Base-by-base conservation (phyloP, 306 rosid genomes). In the Cotoneaster glaucophyllus region DNA sequence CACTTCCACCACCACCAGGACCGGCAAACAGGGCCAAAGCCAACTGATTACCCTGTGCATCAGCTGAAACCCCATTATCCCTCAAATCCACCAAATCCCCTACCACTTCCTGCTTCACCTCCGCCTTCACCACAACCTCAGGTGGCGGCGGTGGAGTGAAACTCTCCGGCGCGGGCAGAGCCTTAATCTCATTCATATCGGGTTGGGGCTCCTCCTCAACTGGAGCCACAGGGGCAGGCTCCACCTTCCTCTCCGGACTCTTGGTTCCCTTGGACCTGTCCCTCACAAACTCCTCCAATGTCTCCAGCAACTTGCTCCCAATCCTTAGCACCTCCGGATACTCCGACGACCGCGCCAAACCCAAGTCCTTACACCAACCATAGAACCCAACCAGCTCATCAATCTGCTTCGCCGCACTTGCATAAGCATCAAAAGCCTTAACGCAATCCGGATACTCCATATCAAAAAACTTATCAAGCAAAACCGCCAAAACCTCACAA, bases 11-110 rank as follows among this genome's bases (percentile, higher is more conserved):
- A 3, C 83, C 86, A 2, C 88, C 85, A 43, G 92, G 88, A 54
- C 97, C 97, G 31, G 95, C 96, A 83, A 95, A 95, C 56, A 95
- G 78, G n/a, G 99, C 99, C 82, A 95, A 73, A 18, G 99, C 99
- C 0, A 95, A 70, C 67, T 64, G 88, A 69, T 95, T 95, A 18
- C 96, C 97, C 80, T 95, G 97, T 71, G 87, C 91, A 62, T 95
- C 99, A 14, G 97, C 97, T 26, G 85, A 82, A 53, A 78, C 88
- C 1, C 84, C 83, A 56, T 92, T 93, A 6, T 92, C 97, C 74
- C 97, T 92, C 79, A 95, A 86, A 85, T 92, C 87, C 82, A 95
- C 90, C 89, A 95, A 83, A 67, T 95, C 99, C 37, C 77, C 87
- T 0, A 81, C 65, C 65, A 84, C 81, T 57, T 78, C 84, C 1